Base-by-base conservation (phyloP, 2,329 filamentous ascomycete species). In the Xylariaceae sp. region DNA sequence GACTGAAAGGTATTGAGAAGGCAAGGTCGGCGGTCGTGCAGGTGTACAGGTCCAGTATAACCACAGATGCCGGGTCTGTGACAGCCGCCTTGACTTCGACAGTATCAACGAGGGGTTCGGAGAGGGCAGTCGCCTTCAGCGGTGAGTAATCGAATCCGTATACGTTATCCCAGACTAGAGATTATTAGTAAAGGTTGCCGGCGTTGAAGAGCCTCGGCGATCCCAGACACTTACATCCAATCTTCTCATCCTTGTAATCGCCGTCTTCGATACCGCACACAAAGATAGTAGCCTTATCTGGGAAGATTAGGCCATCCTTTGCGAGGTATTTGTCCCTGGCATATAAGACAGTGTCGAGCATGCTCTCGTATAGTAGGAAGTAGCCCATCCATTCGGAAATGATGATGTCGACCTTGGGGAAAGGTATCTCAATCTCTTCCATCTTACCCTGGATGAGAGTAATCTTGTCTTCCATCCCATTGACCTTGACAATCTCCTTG, bases 361-460 rank as follows among this genome's bases (percentile, higher is more conserved):
- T 99, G 85, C 86, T 91, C 86, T 99, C 95, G 79, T 99, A 99
- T 60, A 99, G 87, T 50, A 99, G 81, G 82, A 98, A 98, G 81
- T 99, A 99, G 29, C 95, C 95, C 95, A 99, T 99, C 95, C 95
- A 99, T 82, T 99, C 95, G 2, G 94, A 98, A 75, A 99, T 96
- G 79, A 99, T 99, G 74, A 99, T 99, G 73, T 99, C 95, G 65
- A 99, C 95, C 79, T 98, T 91, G 71, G 92, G 89, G 78, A 90
- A 96, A 17, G 95, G 95, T 62, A 99, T 82, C 71, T 90, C 82
- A 41, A 99, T 92, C 80, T 99, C 95, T 81, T 99, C 95, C 95
- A 99, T 99, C 86, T 99, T 99, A 75, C 95, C 95, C 81, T 98
- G 95, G 64, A 99, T 86, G 58, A 99, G 86, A 50, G 95, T 98